A percentile compares a stretch with the other conserved stretches of the same genome.
phyloP scores from a whole-genome alignment of 768 basidiomycete genomes.

The Russula virescens region DNA sequence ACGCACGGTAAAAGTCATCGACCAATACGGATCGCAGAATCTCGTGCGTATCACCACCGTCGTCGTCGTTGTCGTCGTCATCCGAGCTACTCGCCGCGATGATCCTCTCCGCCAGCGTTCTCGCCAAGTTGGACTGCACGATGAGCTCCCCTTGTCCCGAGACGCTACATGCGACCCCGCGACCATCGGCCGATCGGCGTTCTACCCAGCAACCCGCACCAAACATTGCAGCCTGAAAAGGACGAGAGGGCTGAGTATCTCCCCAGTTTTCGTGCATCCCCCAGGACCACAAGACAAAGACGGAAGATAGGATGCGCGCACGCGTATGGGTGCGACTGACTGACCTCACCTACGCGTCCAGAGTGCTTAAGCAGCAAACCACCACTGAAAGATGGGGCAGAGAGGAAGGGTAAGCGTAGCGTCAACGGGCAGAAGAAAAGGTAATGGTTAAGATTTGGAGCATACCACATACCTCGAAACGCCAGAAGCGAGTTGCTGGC shows the following conservation, averaged over 20 bases:
- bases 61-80: too few relatives aligned
- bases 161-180: conserved; percentile 61
- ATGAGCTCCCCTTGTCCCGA: conserved; percentile 72
- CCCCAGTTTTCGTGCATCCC: too few relatives aligned
- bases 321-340: neutral
- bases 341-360: conserved; percentile 72
- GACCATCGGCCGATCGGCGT: conserved; percentile 26
- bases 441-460: neutral
- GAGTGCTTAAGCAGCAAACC: conserved; percentile 72
- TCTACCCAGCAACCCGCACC: conserved; percentile 78
- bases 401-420: too few relatives aligned
- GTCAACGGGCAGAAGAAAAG: neutral
- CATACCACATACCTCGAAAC: conserved; percentile 54
- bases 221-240: conserved; percentile 54
- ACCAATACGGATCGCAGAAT: conserved; percentile 42
- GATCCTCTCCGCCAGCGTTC: conserved; percentile 42
- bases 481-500: conserved; percentile 47
- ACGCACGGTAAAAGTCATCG: conserved; percentile 48
- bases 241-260: too few relatives aligned
- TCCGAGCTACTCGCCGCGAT: conserved; percentile 28
- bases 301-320: too few relatives aligned
- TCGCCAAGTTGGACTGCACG: conserved; percentile 50
- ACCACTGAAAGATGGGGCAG: conserved; percentile 57
- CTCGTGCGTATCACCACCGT: conserved; percentile 57
- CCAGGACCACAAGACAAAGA: too few relatives aligned